Conservation (phyloP, 352 stramenopile genomes). For the Phytophthora hibernalis region DNA sequence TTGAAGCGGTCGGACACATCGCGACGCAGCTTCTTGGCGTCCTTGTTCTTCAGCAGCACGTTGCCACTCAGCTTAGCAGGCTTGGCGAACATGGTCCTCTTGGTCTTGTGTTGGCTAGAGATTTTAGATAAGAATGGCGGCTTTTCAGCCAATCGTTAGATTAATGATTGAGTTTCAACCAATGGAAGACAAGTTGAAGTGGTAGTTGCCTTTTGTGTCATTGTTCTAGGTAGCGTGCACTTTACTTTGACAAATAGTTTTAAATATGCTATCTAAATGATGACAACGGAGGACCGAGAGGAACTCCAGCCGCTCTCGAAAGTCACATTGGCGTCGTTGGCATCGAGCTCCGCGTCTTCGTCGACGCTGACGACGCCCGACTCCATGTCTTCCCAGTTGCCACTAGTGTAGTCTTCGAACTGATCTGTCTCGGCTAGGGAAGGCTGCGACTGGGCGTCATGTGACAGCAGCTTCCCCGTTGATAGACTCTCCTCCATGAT, state of each 20-base stretch:
- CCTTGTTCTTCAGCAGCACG: conserved; percentile 85
- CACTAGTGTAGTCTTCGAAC: conserved; percentile 38
- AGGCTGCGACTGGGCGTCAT: conserved; percentile 34
- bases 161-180: too few relatives aligned
- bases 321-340: conserved; percentile 18
- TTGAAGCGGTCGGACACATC: conserved; percentile 55
- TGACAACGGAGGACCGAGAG: conserved; percentile 26
- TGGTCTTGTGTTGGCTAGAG: neutral
- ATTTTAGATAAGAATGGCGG: too few relatives aligned
- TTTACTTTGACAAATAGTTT: neutral
- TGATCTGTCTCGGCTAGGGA: conserved; percentile 40
- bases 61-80: conserved; percentile 78
- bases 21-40: conserved; percentile 86
- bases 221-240: neutral
- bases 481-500: conserved; percentile 50
- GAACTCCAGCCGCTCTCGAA: conserved; percentile 28
- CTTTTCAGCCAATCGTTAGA: too few relatives aligned
- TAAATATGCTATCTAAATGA: conserved; percentile 34
- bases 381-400: conserved; percentile 42
- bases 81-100: conserved; percentile 80
- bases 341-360: conserved; percentile 31
- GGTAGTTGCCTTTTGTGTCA: neutral
- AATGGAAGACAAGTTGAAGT: conserved; percentile 6
- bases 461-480: conserved; percentile 42
- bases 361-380: conserved; percentile 28